These are phyloP conservation scores for Favolaschia claudopus DNA, from an alignment of 768 basidiomycete species.

Conservation along the genomic window DNA sequence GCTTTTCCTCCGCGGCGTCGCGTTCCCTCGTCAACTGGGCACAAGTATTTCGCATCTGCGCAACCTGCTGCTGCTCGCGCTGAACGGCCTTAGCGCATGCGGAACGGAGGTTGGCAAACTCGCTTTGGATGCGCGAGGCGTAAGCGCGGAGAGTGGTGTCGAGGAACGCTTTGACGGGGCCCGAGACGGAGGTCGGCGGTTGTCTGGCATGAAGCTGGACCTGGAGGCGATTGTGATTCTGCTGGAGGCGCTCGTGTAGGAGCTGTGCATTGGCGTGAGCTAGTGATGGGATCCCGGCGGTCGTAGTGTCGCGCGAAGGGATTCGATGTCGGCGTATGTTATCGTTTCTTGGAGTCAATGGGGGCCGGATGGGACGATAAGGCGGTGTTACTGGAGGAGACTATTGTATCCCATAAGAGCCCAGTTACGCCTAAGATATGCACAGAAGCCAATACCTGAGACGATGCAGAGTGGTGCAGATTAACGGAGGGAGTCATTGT, in stretches of 20 bases:
- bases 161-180: conserved; percentile 29
- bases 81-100: conserved; percentile 38
- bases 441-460: conserved; percentile 3
- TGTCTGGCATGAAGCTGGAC: conserved; percentile 15
- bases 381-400: conserved; percentile 16
- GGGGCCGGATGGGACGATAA: not conserved
- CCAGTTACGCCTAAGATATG: too few relatives aligned
- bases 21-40: conserved; percentile 41
- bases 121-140: conserved; percentile 37
- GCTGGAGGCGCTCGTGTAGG: conserved; percentile 22
- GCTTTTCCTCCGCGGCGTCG: conserved; percentile 41
- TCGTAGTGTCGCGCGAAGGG: not conserved
- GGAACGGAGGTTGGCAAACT: conserved; percentile 39
- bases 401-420: conserved; percentile 2
- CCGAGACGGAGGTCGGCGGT: conserved; percentile 3
- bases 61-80: conserved; percentile 40
- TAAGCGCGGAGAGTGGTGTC: conserved; percentile 40
- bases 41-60: conserved; percentile 39
- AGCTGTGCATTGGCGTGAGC: conserved; percentile 20
- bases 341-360: conserved; percentile 11
- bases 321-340: conserved; percentile 8
- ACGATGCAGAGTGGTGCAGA: conserved; percentile 12
- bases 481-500: conserved; percentile 22
- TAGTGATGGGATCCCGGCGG: not conserved
- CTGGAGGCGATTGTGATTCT: conserved; percentile 23